phyloP scores from a whole-genome alignment of 345 rosid genomes.

The Boechera divaricarpa region DNA sequence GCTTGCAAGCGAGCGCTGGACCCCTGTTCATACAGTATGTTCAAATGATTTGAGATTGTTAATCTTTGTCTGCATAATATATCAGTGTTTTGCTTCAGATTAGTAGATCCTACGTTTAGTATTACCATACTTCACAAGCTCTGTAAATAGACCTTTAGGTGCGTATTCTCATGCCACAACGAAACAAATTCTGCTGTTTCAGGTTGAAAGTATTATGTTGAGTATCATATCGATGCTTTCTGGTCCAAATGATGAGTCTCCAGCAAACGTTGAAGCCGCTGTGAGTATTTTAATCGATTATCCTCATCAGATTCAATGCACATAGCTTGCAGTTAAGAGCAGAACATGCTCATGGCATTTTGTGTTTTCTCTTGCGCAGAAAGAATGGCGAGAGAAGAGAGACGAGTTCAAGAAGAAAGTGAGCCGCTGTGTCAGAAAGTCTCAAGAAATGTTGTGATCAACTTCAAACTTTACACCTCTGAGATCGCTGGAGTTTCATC shows the following conservation, averaged over 20 bases:
- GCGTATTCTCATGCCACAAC: neutral
- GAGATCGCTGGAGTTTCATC: slow-evolving; percentile 17
- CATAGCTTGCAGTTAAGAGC: slow-evolving; percentile 13
- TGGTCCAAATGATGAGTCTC: slow-evolving; percentile 89
- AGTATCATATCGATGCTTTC: slow-evolving; percentile 94
- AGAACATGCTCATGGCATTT: neutral
- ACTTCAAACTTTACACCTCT: neutral
- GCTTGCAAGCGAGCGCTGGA: slow-evolving; percentile 98
- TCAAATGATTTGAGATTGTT: neutral
- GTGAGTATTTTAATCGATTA: slow-evolving; percentile 49
- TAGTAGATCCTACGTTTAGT: neutral
- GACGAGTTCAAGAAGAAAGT: slow-evolving; percentile 79
- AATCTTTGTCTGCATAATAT: neutral
- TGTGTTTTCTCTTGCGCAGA: slow-evolving; percentile 50
- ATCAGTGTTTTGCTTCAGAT: neutral
- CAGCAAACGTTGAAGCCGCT: slow-evolving; percentile 93
- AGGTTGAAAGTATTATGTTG: slow-evolving; percentile 89
- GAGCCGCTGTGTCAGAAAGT: slow-evolving; percentile 66
- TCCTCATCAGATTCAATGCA: neutral
- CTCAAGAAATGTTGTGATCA: slow-evolving; percentile 67
- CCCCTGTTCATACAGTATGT: slow-evolving; percentile 93
- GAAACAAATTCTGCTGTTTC: slow-evolving; percentile 29
- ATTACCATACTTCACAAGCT: neutral
- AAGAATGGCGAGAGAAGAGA: slow-evolving; percentile 75
- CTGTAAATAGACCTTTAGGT: no score